A percentile compares a stretch with the other conserved stretches of the same genome.
These are phyloP conservation scores for Ogataea parapolymorpha DNA, from an alignment of 805 yeast species.

Conservation along the genomic window DNA sequence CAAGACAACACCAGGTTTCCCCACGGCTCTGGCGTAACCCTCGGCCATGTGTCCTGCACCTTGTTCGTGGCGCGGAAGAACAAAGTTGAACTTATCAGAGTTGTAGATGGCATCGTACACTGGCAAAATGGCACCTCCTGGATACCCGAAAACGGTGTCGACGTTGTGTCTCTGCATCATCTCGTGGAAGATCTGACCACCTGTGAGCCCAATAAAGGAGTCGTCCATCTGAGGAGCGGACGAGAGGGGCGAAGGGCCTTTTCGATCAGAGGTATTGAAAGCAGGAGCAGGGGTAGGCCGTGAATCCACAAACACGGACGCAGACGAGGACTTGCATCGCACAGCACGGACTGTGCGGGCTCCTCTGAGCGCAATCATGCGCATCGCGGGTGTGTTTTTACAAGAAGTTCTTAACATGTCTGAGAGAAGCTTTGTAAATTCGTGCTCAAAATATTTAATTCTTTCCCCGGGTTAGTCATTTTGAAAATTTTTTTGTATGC, in stretches of 20 bases:
- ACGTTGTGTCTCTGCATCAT: slow-evolving; percentile 97
- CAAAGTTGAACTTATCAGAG: slow-evolving; percentile 83
- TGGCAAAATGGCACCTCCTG: slow-evolving; percentile 98
- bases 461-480: slow-evolving; percentile 10
- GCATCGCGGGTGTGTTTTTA: slow-evolving; percentile 8
- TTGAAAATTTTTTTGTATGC: slow-evolving; percentile 7
- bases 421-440: neutral
- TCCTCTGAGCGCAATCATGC: slow-evolving; percentile 5
- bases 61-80: slow-evolving; percentile 95
- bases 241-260: slow-evolving; percentile 19
- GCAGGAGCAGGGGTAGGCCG: slow-evolving; percentile 46
- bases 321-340: slow-evolving; percentile 23
- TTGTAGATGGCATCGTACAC: slow-evolving; percentile 96
- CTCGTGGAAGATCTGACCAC: slow-evolving; percentile 97
- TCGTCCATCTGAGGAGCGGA: slow-evolving; percentile 53
- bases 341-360: slow-evolving; percentile 6
- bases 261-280: slow-evolving; percentile 37
- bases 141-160: slow-evolving; percentile 94
- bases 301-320: slow-evolving; percentile 17
- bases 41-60: slow-evolving; percentile 99
- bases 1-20: slow-evolving; percentile 95
- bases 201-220: slow-evolving; percentile 92
- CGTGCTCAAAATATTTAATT: slow-evolving; percentile 2
- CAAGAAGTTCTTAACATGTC: slow-evolving; percentile 8
- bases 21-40: slow-evolving; percentile 93